A percentile compares a stretch with the other conserved stretches of the same genome.
These are phyloP conservation scores for Podaxis rugospora DNA, from an alignment of 768 basidiomycete genomes.

Conservation along the genomic window DNA sequence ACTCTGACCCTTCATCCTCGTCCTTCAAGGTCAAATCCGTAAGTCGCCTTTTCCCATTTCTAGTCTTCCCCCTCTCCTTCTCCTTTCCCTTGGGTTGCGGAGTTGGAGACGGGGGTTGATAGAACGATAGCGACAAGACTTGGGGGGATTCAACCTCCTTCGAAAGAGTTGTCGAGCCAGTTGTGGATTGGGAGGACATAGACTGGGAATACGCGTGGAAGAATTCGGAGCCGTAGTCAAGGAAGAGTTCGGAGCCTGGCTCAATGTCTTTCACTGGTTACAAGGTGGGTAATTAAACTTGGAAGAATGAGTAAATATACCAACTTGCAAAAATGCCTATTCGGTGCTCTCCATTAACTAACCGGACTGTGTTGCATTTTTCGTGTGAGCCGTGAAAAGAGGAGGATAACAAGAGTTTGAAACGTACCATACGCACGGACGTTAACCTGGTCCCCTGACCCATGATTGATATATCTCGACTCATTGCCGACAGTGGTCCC, in stretches of 20 bases:
- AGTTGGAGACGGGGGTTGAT: not conserved
- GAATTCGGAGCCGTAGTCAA: constrained; percentile 15
- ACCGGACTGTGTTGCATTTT: not conserved
- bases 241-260: constrained; percentile 14
- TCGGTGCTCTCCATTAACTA: constrained; percentile 13
- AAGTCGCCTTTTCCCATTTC: not conserved
- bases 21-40: not conserved
- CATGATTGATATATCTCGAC: constrained; percentile 14
- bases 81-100: not conserved
- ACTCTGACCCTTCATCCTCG: not conserved
- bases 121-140: not conserved
- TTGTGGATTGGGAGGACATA: not conserved
- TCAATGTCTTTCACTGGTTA: constrained; percentile 9
- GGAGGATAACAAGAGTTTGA: no score
- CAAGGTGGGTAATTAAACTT: no score
- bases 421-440: constrained; percentile 6
- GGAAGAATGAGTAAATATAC: not conserved
- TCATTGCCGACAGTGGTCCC: constrained; percentile 9
- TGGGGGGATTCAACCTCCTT: not conserved
- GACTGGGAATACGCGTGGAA: not conserved
- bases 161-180: no score
- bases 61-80: not conserved
- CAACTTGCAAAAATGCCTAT: constrained; percentile 13
- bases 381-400: not conserved
- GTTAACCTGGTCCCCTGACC: not conserved